Evolutionary conservation across 148 eudicot genomes (phyloP).

Genomic region (Chenopodium formosanum): DNA sequence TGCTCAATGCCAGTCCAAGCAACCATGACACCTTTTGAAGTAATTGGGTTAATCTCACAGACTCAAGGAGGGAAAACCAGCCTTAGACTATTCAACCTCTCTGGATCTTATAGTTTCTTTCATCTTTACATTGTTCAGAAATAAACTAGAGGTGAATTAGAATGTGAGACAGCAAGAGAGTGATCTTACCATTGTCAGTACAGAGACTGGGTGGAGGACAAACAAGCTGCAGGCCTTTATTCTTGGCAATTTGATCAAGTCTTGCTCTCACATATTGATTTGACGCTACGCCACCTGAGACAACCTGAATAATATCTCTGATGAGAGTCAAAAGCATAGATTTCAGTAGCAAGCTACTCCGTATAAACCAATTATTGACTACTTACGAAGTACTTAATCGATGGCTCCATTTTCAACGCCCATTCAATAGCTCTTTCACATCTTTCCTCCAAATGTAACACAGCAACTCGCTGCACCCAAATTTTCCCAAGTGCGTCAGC

Average conservation of each 20-base stretch:
- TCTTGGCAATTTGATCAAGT: slow-evolving; percentile 56
- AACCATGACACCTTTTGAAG: slow-evolving; percentile 80
- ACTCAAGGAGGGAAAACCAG: not conserved
- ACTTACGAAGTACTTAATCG: slow-evolving; percentile 69
- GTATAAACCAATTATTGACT: slow-evolving; percentile 3
- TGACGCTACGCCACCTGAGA: slow-evolving; percentile 97
- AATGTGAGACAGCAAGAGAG: not conserved
- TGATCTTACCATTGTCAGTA: slow-evolving; percentile 81
- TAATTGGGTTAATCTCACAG: slow-evolving; percentile 10
- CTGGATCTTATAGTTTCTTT: not conserved
- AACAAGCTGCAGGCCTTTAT: slow-evolving; percentile 65
- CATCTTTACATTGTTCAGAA: not conserved
- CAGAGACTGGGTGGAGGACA: slow-evolving; percentile 99
- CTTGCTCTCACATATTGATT: slow-evolving; percentile 79
- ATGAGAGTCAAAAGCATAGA: slow-evolving; percentile 11
- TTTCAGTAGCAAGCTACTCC: not conserved
- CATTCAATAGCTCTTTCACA: slow-evolving; percentile 92
- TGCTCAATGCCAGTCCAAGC: slow-evolving; percentile 99
- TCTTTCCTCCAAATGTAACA: slow-evolving; percentile 88
- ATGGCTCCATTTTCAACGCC: slow-evolving; percentile 87
- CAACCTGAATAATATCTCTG: slow-evolving; percentile 53
- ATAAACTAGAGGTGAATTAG: not conserved
- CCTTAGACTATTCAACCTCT: not conserved
- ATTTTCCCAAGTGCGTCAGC: slow-evolving; percentile 14
- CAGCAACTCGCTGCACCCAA: slow-evolving; percentile 77